A percentile compares a stretch with the other conserved stretches of the same genome.
phyloP scores from a whole-genome alignment of 441 rosid species.

The Corymbia citriodora region DNA sequence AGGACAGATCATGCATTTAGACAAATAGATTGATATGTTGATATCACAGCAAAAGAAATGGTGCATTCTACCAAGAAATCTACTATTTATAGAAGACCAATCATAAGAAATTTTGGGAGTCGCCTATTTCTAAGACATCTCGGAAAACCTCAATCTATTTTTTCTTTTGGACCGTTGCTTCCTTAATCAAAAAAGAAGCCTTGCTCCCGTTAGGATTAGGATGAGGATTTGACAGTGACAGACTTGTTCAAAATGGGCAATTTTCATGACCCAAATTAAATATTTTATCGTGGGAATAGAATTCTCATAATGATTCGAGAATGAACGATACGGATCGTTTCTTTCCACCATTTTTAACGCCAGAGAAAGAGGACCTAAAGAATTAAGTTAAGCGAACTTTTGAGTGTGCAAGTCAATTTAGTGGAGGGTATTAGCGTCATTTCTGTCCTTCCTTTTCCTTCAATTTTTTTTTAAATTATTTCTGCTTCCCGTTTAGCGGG shows the following conservation, averaged over 20 bases:
- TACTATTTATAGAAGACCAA: not conserved
- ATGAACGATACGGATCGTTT: not conserved
- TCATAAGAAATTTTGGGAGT: not conserved
- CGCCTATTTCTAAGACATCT: not conserved
- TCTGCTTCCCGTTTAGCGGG: not conserved
- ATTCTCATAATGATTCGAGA: not conserved
- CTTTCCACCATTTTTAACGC: too few relatives aligned
- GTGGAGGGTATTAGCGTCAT: not conserved
- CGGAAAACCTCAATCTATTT: accelerated
- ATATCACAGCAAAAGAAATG: not conserved
- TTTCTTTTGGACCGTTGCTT: not conserved
- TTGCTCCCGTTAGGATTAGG: not conserved
- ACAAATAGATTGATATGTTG: not conserved
- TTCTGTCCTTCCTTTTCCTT: not conserved
- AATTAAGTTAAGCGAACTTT: not conserved
- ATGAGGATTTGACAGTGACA: accelerated
- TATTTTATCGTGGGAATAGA: accelerated
- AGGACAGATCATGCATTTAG: not conserved
- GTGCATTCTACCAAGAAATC: accelerated
- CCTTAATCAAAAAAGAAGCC: not conserved
- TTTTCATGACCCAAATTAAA: not conserved
- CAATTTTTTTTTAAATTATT: not conserved
- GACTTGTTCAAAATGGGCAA: not conserved
- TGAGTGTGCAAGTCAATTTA: not conserved
- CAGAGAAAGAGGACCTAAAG: not conserved